Evolutionary conservation across 2,329 filamentous ascomycete genomes (phyloP), one percentile per base, ranked within the genome.

Genomic region (Chaetomium olivaceum): DNA sequence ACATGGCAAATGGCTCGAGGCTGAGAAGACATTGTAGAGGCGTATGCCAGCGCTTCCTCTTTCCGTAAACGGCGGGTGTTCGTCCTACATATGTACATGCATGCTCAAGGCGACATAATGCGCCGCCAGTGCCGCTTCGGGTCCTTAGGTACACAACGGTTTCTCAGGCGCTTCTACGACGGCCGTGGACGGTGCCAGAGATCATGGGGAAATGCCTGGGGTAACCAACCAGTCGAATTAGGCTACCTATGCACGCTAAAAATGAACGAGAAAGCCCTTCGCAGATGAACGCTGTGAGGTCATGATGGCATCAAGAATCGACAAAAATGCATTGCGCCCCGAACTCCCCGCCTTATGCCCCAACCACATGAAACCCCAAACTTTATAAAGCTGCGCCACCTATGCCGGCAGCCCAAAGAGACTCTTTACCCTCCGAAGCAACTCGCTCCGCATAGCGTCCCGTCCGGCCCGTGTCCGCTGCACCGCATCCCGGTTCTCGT

Each of bases 401-500:
- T 56, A 73, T 68, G 31, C 54, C 52, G 46, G 55, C 74, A 71
- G 76, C 19, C 80, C 78, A 71, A 85, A 75, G 0, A 74, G 67
- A 2, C 71, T 76, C 76, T 80, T 85, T 50, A 81, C 72, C 63
- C 89, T 81, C 68, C 88, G 82, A 72, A 82, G 78, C 56, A 91
- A 71, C 77, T 92, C 89, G 1, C 73, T 74, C 74, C 83, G 83
- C 81, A 91, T 87, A 9, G 88, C 88, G 72, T 87, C 81, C 19
- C 88, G 81, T 9, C 86, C 87, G 57, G 82, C 82, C 68, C 77
- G 81, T 29, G 89, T 91, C 65, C 89, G 78, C 74, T 85, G 80
- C 54, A 91, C 84, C 2, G 89, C 89, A 69, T 91, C 89, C 69
- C 84, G 84, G 78, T 93, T 93, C 81, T 93, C 91, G 56, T 92